Conservation (phyloP, 257 asterid species). For the Solanum habrochaites region DNA sequence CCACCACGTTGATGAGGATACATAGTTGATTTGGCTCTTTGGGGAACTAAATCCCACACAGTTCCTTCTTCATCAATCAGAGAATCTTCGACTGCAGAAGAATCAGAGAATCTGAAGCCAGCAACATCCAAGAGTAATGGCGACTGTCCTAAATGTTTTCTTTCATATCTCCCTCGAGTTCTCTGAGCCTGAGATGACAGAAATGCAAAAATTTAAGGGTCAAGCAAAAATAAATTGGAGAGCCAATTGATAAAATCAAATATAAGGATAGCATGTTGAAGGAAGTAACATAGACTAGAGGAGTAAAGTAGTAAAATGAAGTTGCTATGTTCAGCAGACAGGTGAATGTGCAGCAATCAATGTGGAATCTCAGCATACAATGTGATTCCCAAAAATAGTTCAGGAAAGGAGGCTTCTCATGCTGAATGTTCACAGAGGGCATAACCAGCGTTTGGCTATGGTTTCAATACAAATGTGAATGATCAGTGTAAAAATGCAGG, state of each 20-base stretch:
- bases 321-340: not conserved
- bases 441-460: no score
- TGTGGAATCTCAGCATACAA: no score
- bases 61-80: conserved; percentile 13
- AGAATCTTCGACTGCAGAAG: not conserved
- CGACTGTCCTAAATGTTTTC: not conserved
- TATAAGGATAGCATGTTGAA: not conserved
- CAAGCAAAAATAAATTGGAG: not conserved
- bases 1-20: conserved; percentile 66
- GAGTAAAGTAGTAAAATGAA: no score
- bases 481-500: no score
- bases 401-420: no score
- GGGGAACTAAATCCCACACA: conserved; percentile 44
- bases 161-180: conserved; percentile 3
- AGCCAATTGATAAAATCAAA: not conserved
- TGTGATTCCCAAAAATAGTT: not conserved
- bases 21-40: conserved; percentile 13
- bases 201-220: not conserved
- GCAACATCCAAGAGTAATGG: not conserved
- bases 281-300: no score
- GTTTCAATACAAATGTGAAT: no score
- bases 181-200: conserved; percentile 7
- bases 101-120: conserved; percentile 3
- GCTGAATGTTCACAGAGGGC: no score
- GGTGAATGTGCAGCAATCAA: not conserved